A percentile compares a stretch with the other conserved stretches of the same genome.
Conservation (phyloP, 129 eudicot species). For the Pulicaria dysenterica region DNA sequence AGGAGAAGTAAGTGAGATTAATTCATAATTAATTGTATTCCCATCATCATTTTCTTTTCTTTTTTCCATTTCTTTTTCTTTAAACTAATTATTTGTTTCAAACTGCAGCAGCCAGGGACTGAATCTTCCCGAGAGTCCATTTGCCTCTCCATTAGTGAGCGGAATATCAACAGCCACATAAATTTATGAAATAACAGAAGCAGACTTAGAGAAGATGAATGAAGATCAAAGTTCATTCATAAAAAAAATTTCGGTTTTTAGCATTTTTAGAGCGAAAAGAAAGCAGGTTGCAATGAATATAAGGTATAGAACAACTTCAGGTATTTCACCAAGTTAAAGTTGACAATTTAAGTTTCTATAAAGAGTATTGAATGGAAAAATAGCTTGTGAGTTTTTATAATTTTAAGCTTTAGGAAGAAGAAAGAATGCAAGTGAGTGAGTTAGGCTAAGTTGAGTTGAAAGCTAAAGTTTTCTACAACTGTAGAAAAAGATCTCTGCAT, state of each 20-base stretch:
- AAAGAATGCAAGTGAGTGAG: constrained; percentile 29
- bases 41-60: neutral
- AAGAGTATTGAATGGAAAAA: neutral
- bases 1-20: constrained; percentile 54
- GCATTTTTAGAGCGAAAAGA: constrained; percentile 5
- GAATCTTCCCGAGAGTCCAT: constrained; percentile 64
- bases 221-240: constrained; percentile 23
- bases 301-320: constrained; percentile 27
- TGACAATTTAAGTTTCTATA: neutral
- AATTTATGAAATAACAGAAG: constrained; percentile 24
- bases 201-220: constrained; percentile 30
- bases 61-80: neutral
- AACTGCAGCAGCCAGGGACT: constrained; percentile 50
- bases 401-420: constrained; percentile 24
- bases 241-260: constrained; percentile 28
- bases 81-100: neutral
- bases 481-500: neutral
- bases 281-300: constrained; percentile 24
- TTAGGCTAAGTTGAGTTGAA: constrained; percentile 13
- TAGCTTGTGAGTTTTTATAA: constrained; percentile 17
- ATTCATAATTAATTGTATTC: neutral
- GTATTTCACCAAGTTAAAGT: constrained; percentile 18
- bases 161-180: constrained; percentile 57
- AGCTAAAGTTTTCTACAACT: constrained; percentile 3
- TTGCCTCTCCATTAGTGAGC: constrained; percentile 49